Evolutionary conservation across 2,329 filamentous ascomycete species (phyloP), one percentile per base, ranked within the genome.

Genomic region (Akanthomyces lecanii): DNA sequence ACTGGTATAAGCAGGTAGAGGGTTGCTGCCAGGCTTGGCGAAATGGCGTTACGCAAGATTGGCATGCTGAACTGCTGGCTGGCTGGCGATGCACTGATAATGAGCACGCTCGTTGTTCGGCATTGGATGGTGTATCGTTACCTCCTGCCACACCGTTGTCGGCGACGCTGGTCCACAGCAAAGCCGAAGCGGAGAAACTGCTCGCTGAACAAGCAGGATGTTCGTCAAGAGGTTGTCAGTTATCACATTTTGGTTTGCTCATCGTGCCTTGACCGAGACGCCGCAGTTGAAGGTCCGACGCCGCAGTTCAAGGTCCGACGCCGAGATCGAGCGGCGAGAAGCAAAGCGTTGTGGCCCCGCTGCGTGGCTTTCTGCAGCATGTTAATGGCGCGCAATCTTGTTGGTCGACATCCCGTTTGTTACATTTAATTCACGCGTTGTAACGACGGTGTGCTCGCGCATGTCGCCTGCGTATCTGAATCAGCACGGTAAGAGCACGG

Each of bases 161-260:
- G 28, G 38, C 38, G n/a, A 60, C 23, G 23, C 18, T 33, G 48
- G 47, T 36, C 47, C 47, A 44, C 47, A 18, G 14, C 33, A 21
- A 45, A 30, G 12, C 21, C 48, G 18, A 44, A 45, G 38, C 40
- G 38, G 42, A 18, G 36, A 25, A 3, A 33, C 33, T 7, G n/a
- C 45, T 38, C n/a, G 38, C 23, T 48, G 28, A 30, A 6, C 14
- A 10, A 5, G 25, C 23, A 23, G 36, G 28, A 47, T 36, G 28
- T 21, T 23, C 25, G 38, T 30, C 28, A 21, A 47, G 42, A 33
- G 30, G 47, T 14, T 33, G 47, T 60, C 47, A 60, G 16, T 38
- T 60, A 25, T 60, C 57, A 53, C 18, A 33, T 60, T 51, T 59
- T 30, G 10, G 12, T 40, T 56, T 36, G 21, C n/a, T 59, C 33